Evolutionary conservation across 2,329 filamentous ascomycete genomes (phyloP).

Genomic region (Drechslerella dactyloides): DNA sequence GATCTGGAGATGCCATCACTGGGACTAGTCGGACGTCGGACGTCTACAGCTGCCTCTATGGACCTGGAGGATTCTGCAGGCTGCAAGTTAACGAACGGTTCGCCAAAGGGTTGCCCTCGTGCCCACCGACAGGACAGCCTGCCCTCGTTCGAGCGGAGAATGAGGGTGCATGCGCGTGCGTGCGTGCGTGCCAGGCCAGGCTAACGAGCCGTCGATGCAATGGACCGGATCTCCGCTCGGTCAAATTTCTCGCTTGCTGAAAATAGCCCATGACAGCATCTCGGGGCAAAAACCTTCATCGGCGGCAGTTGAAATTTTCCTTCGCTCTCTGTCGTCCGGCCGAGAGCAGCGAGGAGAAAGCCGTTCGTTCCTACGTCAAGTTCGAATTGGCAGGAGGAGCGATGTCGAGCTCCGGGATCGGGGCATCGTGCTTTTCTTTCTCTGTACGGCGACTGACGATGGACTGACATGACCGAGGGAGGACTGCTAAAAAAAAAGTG

Average conservation of each 20-base stretch:
- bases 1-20: too few species aligned
- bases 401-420: slow-evolving; percentile 22
- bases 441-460: slow-evolving; percentile 7
- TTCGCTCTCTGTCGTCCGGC: not conserved
- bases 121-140: too few species aligned
- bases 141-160: not conserved
- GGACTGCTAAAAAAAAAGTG: slow-evolving; percentile 15
- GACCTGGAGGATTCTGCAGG: too few species aligned
- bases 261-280: slow-evolving; percentile 44
- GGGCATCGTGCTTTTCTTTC: too few species aligned
- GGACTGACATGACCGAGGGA: not conserved
- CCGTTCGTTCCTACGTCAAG: too few species aligned
- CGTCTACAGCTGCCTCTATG: too few species aligned
- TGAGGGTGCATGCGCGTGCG: too few species aligned
- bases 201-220: slow-evolving; percentile 9
- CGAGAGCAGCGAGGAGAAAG: not conserved
- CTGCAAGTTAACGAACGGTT: too few species aligned
- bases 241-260: slow-evolving; percentile 50
- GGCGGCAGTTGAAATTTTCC: slow-evolving; percentile 32
- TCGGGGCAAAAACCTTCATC: slow-evolving; percentile 25
- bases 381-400: slow-evolving; percentile 47
- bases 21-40: too few species aligned
- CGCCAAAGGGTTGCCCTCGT: too few species aligned
- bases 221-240: slow-evolving; percentile 39
- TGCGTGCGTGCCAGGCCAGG: not conserved